phyloP scores from a whole-genome alignment of 129 eudicot species.

The Sambucus nigra region DNA sequence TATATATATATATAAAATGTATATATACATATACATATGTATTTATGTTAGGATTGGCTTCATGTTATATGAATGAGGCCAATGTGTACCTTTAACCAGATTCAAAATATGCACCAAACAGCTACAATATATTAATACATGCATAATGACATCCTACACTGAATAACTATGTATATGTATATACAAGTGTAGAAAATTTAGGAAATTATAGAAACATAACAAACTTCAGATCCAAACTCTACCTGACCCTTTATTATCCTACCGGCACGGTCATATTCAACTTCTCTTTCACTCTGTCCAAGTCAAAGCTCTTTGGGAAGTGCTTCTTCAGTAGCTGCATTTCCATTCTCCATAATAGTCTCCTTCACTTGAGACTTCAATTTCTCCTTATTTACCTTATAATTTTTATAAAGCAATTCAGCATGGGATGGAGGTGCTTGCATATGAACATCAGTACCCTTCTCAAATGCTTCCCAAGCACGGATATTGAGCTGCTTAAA shows the following conservation, averaged over 20 bases:
- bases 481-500: slow-evolving; percentile 78
- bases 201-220: too few relatives aligned
- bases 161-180: too few relatives aligned
- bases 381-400: slow-evolving; percentile 66
- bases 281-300: slow-evolving; percentile 89
- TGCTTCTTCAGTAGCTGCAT: slow-evolving; percentile 66
- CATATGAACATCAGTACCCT: slow-evolving; percentile 89
- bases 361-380: slow-evolving; percentile 69
- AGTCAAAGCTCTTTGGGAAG: slow-evolving; percentile 74
- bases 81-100: too few relatives aligned
- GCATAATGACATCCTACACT: too few relatives aligned
- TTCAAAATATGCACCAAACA: too few relatives aligned
- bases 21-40: too few relatives aligned
- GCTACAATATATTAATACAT: too few relatives aligned
- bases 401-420: slow-evolving; percentile 64
- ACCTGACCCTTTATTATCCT: slow-evolving; percentile 87
- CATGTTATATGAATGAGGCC: too few relatives aligned
- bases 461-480: slow-evolving; percentile 96
- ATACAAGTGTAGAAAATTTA: background rate
- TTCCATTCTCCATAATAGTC: slow-evolving; percentile 75
- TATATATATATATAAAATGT: too few relatives aligned
- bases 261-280: slow-evolving; percentile 97
- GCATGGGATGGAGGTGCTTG: slow-evolving; percentile 99
- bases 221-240: background rate
- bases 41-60: too few relatives aligned